Evolutionary conservation across 495 filamentous ascomycete species (phyloP).

Genomic region (Sabuloglossum arenarium): DNA sequence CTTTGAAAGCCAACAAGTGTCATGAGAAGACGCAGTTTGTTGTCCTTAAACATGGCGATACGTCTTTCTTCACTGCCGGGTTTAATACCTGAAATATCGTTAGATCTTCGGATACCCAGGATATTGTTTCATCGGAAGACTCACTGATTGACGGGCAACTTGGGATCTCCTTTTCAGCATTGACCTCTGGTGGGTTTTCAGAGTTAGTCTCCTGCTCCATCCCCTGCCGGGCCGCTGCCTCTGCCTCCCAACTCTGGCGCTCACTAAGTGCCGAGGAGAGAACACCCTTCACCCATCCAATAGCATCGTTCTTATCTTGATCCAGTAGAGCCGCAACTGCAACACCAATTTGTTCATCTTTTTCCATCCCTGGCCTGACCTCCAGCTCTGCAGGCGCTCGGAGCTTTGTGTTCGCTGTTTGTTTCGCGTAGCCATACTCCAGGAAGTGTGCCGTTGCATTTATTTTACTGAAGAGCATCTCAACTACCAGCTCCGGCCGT

Average conservation of each 20-base stretch:
- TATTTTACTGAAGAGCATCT: slow-evolving; percentile 89
- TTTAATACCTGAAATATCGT: slow-evolving; percentile 30
- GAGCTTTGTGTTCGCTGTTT: slow-evolving; percentile 36
- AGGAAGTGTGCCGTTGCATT: slow-evolving; percentile 64
- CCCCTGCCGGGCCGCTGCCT: slow-evolving; percentile 27
- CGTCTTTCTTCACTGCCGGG: slow-evolving; percentile 46
- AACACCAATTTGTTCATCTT: slow-evolving; percentile 51
- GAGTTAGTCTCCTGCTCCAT: slow-evolving; percentile 15
- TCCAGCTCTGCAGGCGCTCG: slow-evolving; percentile 57
- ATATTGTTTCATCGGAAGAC: neutral
- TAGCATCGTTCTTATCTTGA: slow-evolving; percentile 46
- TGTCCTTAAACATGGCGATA: slow-evolving; percentile 66
- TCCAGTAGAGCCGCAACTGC: slow-evolving; percentile 59
- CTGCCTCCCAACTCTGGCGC: slow-evolving; percentile 58
- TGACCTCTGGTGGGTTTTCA: neutral
- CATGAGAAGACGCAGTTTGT: slow-evolving; percentile 78
- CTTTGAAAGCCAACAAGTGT: slow-evolving; percentile 49
- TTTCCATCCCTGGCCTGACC: slow-evolving; percentile 45
- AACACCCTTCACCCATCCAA: slow-evolving; percentile 65
- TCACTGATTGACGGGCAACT: neutral
- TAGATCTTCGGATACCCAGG: slow-evolving; percentile 11
- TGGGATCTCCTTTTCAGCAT: slow-evolving; percentile 11
- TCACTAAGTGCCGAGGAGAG: slow-evolving; percentile 47
- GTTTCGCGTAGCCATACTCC: slow-evolving; percentile 76
- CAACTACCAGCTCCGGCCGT: slow-evolving; percentile 61